phyloP scores from a whole-genome alignment of 148 eudicot species.

The Camellia sinensis region DNA sequence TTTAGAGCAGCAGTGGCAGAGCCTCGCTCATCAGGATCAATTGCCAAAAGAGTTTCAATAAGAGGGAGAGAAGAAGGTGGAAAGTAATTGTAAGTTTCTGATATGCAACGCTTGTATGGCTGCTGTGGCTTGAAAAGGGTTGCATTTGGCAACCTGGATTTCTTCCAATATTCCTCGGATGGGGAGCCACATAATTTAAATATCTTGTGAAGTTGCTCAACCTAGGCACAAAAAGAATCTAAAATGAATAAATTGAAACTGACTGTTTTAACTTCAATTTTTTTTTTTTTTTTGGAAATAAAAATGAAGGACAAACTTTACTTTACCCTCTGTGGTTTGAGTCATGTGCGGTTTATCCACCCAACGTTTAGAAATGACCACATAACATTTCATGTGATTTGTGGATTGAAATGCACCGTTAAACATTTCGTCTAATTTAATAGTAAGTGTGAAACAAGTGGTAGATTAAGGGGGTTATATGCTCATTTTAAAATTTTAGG shows the following conservation, averaged over 20 bases:
- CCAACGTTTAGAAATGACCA: too few relatives aligned
- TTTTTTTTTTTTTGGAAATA: too few relatives aligned
- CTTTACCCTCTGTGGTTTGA: too few relatives aligned
- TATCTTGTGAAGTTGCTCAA: constrained; percentile 25
- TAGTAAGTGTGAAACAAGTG: too few relatives aligned
- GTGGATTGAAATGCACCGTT: too few relatives aligned
- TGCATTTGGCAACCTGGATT: constrained; percentile 32
- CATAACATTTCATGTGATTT: too few relatives aligned
- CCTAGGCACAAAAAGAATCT: constrained; percentile 12
- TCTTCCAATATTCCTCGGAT: constrained; percentile 27
- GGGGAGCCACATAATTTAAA: constrained; percentile 33
- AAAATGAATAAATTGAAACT: background rate
- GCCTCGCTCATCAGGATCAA: constrained; percentile 30
- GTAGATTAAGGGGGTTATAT: too few relatives aligned
- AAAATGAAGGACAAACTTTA: too few relatives aligned
- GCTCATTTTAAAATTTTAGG: too few relatives aligned
- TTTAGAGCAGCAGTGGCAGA: constrained; percentile 38
- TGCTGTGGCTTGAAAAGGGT: constrained; percentile 35
- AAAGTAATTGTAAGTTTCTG: constrained; percentile 34
- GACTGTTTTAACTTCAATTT: background rate
- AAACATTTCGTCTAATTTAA: too few relatives aligned
- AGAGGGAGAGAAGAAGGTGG: constrained; percentile 33
- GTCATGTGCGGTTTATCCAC: too few relatives aligned
- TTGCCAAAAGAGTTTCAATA: constrained; percentile 32
- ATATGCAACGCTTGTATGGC: constrained; percentile 29